phyloP scores from a whole-genome alignment of 345 rosid species.

The Durio zibethinus region DNA sequence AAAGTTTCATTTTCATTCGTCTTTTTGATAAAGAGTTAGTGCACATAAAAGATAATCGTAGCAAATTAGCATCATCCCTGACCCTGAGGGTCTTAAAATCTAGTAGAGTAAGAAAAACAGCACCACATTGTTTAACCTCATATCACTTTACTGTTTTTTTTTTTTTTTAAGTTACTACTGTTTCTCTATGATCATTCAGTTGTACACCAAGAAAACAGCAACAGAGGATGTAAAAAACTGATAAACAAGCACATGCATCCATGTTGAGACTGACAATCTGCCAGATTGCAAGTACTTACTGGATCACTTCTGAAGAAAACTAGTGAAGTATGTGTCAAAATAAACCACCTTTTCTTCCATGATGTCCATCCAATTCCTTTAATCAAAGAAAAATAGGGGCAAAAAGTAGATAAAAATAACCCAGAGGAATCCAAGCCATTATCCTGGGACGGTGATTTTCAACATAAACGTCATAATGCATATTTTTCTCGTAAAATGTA shows the following conservation, averaged over 20 bases:
- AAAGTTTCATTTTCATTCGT: not conserved
- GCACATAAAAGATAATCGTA: not conserved
- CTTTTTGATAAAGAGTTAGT: not conserved
- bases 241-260: conserved; percentile 2
- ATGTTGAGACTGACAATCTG: conserved; percentile 1
- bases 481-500: not conserved
- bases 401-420: not conserved
- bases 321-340: conserved; percentile 60
- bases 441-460: not conserved
- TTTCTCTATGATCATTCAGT: not conserved
- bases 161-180: not conserved
- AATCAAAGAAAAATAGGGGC: not conserved
- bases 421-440: not conserved
- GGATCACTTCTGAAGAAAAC: conserved; percentile 85
- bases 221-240: too few species aligned
- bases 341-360: conserved; percentile 81
- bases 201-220: not conserved
- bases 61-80: not conserved
- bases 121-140: not conserved
- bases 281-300: conserved; percentile 36
- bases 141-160: not conserved
- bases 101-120: not conserved
- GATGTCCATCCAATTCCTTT: conserved; percentile 85
- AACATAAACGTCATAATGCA: not conserved
- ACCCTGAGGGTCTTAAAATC: not conserved